These are phyloP conservation scores for Xylogone sp. DNA, from an alignment of 2,329 filamentous ascomycete genomes.

Conservation along the genomic window DNA sequence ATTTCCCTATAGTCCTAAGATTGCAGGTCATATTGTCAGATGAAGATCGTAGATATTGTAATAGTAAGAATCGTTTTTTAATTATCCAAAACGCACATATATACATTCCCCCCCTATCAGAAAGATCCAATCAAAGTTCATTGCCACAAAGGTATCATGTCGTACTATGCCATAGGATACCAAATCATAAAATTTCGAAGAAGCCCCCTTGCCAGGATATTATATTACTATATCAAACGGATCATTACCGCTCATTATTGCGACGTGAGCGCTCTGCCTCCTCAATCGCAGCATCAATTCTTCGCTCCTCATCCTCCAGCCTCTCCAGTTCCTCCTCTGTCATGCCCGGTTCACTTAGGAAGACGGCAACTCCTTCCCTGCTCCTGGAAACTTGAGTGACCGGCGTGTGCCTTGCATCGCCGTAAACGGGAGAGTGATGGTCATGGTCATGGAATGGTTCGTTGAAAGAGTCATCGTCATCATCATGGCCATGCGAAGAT, in stretches of 20 bases:
- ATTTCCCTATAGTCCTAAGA: too few species aligned
- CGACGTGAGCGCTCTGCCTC: slow-evolving; percentile 2
- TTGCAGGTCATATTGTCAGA: too few species aligned
- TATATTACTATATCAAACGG: not conserved
- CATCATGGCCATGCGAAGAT: not conserved
- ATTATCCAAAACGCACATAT: too few species aligned
- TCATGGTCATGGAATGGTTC: not conserved
- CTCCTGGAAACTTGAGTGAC: slow-evolving; percentile 17
- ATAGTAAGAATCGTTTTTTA: too few species aligned
- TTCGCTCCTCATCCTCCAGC: slow-evolving; percentile 54
- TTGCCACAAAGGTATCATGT: too few species aligned
- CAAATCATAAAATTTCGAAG: not conserved
- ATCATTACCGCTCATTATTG: not conserved
- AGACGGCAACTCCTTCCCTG: slow-evolving; percentile 20
- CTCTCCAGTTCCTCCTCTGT: slow-evolving; percentile 51
- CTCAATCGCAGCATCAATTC: slow-evolving; percentile 52
- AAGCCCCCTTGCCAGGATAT: not conserved
- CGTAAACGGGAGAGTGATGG: not conserved
- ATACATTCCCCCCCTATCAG: too few species aligned
- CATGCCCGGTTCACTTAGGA: slow-evolving; percentile 57
- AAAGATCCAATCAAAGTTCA: too few species aligned
- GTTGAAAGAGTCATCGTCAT: not conserved
- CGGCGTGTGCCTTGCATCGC: slow-evolving; percentile 5
- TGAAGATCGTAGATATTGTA: too few species aligned
- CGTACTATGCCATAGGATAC: not conserved